phyloP scores from a whole-genome alignment of 2,329 filamentous ascomycete species.

The Aspergillus ruber region DNA sequence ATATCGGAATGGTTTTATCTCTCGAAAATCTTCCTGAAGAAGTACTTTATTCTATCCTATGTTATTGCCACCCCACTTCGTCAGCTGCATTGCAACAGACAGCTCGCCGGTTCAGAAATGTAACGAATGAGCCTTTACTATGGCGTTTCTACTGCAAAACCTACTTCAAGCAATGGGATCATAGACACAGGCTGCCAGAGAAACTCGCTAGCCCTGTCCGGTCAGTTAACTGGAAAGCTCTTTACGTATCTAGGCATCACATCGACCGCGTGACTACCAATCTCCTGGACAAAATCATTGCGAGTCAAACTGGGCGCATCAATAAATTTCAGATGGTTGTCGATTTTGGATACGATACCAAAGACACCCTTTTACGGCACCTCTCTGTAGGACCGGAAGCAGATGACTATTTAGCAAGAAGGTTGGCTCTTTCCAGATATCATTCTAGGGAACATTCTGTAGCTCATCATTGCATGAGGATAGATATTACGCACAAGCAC shows the following conservation, averaged over 20 bases:
- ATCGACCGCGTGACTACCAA: slow-evolving; percentile 48
- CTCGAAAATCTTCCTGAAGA: slow-evolving; percentile 64
- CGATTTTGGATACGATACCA: slow-evolving; percentile 73
- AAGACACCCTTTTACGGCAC: slow-evolving; percentile 71
- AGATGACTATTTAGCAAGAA: slow-evolving; percentile 71
- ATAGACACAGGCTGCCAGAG: slow-evolving; percentile 52
- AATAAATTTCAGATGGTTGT: slow-evolving; percentile 65
- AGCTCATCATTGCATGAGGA: neutral
- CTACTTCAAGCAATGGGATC: slow-evolving; percentile 69
- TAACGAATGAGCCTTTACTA: slow-evolving; percentile 66
- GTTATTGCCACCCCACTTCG: slow-evolving; percentile 49
- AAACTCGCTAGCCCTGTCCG: slow-evolving; percentile 51
- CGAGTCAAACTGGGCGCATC: slow-evolving; percentile 63
- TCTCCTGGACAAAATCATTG: slow-evolving; percentile 62
- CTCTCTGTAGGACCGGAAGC: slow-evolving; percentile 52
- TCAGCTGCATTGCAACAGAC: slow-evolving; percentile 52
- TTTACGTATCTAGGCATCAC: slow-evolving; percentile 54
- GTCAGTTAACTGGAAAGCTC: slow-evolving; percentile 65
- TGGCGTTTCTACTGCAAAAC: slow-evolving; percentile 71
- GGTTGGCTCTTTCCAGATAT: slow-evolving; percentile 27
- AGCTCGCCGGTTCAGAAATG: slow-evolving; percentile 57
- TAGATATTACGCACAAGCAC: slow-evolving; percentile 68
- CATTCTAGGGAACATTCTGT: neutral
- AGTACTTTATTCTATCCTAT: slow-evolving; percentile 72
- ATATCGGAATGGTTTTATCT: slow-evolving; percentile 27